Evolutionary conservation across 768 basidiomycete species (phyloP), one percentile per base, ranked within the genome.

Genomic region (Suillus sp.): DNA sequence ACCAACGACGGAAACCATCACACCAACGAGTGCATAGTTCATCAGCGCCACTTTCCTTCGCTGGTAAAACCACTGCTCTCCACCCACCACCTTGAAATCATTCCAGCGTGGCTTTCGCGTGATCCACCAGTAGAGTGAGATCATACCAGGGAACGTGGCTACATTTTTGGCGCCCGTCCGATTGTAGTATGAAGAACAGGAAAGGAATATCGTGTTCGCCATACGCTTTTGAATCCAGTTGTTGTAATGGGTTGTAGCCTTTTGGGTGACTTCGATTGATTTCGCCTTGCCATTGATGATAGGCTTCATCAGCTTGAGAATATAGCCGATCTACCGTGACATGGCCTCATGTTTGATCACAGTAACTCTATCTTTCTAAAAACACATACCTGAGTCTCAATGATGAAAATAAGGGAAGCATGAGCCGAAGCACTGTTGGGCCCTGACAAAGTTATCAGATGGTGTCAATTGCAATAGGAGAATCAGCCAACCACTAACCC

Each of bases 381-480:
- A 63, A 22, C 22, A 34, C 75, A 57, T 50, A 83, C 86, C 80
- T 87, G 85, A 8, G 79, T 75, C 70, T 88, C 86, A 65, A 83
- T 79, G 59, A 77, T 78, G 69, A 84, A 86, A 54, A 88, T 77
- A 40, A 84, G 78, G 30, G 86, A 87, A 10, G 82, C 83, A 66
- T 87, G 86, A 16, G 86, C 86, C 9, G 83, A 78, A 34, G 80
- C 81, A 38, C 80, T 80, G 69, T 89, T 89, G 3, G 87, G 86
- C 0, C 84, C 83, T 84, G 61, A 8, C 32, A 60, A 22, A 43
- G 42, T 25, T 59, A 8, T 57, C 59, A 53, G 32, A 38, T 45
- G 20, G 51, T 48, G 22, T 48, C 30, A 48, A 38, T 32, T 32
- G 30, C 27, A 45, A 30, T 40, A 34, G 40, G 6, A 40, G 25